These are phyloP conservation scores for Carex kokanica DNA, from an alignment of 176 grass and related monocot species.

Conservation along the genomic window DNA sequence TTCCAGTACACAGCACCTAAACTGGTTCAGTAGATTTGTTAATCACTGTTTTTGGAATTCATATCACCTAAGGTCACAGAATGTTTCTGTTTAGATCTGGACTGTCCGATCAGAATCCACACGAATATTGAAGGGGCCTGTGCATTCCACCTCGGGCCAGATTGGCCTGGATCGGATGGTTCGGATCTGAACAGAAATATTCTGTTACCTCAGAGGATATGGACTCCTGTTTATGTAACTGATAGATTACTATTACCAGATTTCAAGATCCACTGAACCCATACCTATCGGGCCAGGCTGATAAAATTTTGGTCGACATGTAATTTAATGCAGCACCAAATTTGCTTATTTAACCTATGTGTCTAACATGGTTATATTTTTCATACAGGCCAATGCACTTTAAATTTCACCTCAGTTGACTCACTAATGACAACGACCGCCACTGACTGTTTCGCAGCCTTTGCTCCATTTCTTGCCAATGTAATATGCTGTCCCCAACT, in stretches of 20 bases:
- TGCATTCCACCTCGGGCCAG: too few species aligned
- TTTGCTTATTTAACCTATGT: neutral
- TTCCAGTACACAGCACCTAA: neutral
- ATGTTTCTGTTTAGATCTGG: too few species aligned
- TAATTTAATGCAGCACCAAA: neutral
- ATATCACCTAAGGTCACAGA: too few species aligned
- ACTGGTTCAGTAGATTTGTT: neutral
- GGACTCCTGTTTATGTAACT: neutral
- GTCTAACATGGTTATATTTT: neutral
- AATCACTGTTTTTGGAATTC: neutral
- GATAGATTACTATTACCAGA: neutral
- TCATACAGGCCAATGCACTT: conserved; percentile 54
- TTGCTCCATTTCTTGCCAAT: conserved; percentile 86
- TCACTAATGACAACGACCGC: conserved; percentile 68
- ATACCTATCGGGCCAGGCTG: neutral
- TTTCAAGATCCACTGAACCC: neutral
- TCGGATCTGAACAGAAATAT: too few species aligned
- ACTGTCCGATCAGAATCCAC: too few species aligned
- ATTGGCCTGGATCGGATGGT: too few species aligned
- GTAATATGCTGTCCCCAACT: conserved; percentile 97
- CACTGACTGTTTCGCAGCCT: conserved; percentile 67
- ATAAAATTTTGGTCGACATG: neutral
- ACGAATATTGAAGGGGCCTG: too few species aligned
- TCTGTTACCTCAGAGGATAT: too few species aligned
- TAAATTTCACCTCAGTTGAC: conserved; percentile 70